Conservation (phyloP, 1,284 basidiomycete species). For the Veloboletus limbatus region DNA sequence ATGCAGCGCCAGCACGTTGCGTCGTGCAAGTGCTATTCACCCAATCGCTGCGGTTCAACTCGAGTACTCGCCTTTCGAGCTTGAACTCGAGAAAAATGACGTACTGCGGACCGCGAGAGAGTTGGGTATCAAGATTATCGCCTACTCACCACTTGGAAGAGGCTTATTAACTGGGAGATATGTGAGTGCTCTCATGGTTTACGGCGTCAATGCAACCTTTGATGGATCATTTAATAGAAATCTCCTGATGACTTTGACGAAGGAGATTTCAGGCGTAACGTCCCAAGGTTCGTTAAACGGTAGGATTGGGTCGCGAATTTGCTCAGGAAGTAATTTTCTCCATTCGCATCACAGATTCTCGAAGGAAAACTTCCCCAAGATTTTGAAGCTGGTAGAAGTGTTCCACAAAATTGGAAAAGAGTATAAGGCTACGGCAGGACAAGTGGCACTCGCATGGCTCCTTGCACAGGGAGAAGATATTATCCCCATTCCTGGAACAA, state of each 20-base stretch:
- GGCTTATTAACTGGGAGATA: constrained; percentile 45
- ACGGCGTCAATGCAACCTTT: too few species aligned
- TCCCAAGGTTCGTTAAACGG: constrained; percentile 21
- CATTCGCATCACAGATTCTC: constrained; percentile 18
- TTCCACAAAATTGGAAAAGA: constrained; percentile 33
- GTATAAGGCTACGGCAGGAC: constrained; percentile 39
- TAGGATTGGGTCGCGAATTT: not conserved
- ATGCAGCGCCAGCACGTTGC: constrained; percentile 41
- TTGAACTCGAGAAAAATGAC: constrained; percentile 32
- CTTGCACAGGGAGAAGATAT: constrained; percentile 39
- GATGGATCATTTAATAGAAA: constrained; percentile 24
- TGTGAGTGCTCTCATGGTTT: constrained; percentile 16
- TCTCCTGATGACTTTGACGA: constrained; percentile 41
- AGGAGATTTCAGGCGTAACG: constrained; percentile 32
- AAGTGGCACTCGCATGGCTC: constrained; percentile 48
- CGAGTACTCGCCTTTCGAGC: constrained; percentile 44
- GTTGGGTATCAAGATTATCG: constrained; percentile 34
- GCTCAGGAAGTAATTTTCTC: not conserved
- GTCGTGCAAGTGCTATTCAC: constrained; percentile 42
- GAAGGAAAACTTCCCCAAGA: constrained; percentile 42
- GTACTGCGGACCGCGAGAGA: constrained; percentile 32
- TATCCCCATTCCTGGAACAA: constrained; percentile 35
- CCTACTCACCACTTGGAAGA: constrained; percentile 44
- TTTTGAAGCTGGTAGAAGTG: constrained; percentile 40
- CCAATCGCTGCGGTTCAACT: constrained; percentile 45